Evolutionary conservation across 352 stramenopile genomes (phyloP), one percentile per base, ranked within the genome.

Genomic region (Lagenidium giganteum): DNA sequence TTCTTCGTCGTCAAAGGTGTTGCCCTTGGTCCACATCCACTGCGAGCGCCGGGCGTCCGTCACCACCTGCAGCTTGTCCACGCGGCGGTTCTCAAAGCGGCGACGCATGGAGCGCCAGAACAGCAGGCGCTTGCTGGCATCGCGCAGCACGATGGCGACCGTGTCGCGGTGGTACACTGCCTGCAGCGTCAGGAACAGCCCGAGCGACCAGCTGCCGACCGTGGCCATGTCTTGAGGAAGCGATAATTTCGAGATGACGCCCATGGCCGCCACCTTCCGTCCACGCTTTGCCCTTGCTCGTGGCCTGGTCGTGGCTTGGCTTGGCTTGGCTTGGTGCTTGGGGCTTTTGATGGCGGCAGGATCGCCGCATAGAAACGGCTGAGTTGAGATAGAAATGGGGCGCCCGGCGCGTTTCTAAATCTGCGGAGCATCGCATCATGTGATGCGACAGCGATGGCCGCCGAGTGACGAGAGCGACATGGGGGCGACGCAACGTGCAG

Each of bases 81-180:
- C 61, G 3, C 73, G 73, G 47, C 81, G 77, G 48, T 82, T 85
- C 44, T 76, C 74, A 41, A 83, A 89, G 31, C 77, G 77, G 17
- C 77, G 77, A 32, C 77, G 73, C 71, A 89, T 87, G 23, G 69
- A 84, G 29, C 70, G 70, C 54, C 70, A 81, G 49, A 89, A 71
- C 37, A 84, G 47, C 46, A 84, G 35, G 21, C 71, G 69, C 49
- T 80, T 82, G 51, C 62, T 67, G 30, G 60, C 57, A 24, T 63
- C 47, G 34, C 41, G 57, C 42, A 81, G 49, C n/a, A 59, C 43
- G 30, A 74, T 61, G 23, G 61, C 36, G 25, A 88, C 62, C 45
- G 53, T 56, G 26, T 80, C 54, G 48, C 64, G 75, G 60, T 82
- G 50, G 42, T 54, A 81, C 20, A 85, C 24, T 17, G 81, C 46